Base-by-base conservation (phyloP, 2,329 filamentous ascomycete genomes). In the Arthroderma uncinatum region DNA sequence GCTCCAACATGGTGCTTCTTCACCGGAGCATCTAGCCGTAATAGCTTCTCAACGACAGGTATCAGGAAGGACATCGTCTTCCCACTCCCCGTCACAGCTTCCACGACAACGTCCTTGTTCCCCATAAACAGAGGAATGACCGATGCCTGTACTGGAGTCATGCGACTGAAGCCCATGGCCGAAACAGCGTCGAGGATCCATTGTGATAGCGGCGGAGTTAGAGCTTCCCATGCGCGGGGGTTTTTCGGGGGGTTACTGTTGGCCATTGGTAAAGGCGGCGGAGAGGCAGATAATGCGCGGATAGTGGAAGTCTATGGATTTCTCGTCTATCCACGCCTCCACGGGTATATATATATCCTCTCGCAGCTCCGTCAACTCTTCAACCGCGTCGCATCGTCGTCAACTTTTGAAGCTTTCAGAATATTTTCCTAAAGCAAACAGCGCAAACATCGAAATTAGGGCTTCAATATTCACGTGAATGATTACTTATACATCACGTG, bases 111-210 rank as follows among this genome's bases (percentile, higher is more conserved):
- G 71, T 95, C 90, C 67, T 94, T 95, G 70, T 95, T 87, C 54
- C 83, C 85, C 73, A 91, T 84, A 68, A 95, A 93, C 54, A 95
- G 81, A 10, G 90, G 89, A 63, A 96, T 86, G 3, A 89, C 86
- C 59, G 89, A 92, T 47, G 91, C 89, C 74, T 97, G 92, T n/a
- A 96, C 91, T 0, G 92, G 92, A 2, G 91, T 96, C 79, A 93
- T 91, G 69, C 86, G 85, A 61, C 79, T 76, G 71, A 95, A 95
- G 60, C 89, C 89, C 85, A 93, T 92, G 62, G 84, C 82, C 53
- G 83, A 79, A 53, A 94, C 84, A 59, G 89, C 90, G 63, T 94
- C 88, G 56, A 93, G 76, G 57, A 93, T 83, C 89, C 91, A 97
- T 82, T 85, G 79, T 59, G 86, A 87, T 33, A 90, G 74, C 4